Percentiles rank a stretch among this genome's conserved stretches.
Conservation (phyloP, 192 early-diverging fungal species). For the Lobosporangium transversale region DNA sequence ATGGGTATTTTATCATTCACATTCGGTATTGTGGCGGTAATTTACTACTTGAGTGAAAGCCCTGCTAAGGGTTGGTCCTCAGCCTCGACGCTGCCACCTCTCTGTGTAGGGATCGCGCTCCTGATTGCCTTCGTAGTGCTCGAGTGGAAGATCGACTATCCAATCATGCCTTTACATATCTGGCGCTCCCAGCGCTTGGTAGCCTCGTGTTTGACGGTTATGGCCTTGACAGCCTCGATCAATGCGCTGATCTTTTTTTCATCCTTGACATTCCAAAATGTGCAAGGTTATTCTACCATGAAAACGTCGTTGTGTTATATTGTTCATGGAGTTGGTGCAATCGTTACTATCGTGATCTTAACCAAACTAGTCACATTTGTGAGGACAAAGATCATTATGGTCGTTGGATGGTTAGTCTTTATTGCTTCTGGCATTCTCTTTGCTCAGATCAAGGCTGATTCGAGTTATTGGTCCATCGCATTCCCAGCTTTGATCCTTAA, state of each 20-base stretch:
- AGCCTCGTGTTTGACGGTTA: slow-evolving; percentile 26
- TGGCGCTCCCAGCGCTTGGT: slow-evolving; percentile 53
- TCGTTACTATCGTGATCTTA: slow-evolving; percentile 32
- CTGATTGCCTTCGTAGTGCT: slow-evolving; percentile 48
- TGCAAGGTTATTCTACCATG: slow-evolving; percentile 32
- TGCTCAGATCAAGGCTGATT: slow-evolving; percentile 23
- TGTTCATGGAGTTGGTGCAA: slow-evolving; percentile 45
- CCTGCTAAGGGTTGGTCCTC: slow-evolving; percentile 36
- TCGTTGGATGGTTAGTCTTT: slow-evolving; percentile 28
- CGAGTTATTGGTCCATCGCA: slow-evolving; percentile 36
- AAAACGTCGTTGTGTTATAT: slow-evolving; percentile 52
- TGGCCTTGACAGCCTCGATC: slow-evolving; percentile 33
- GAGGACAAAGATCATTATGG: slow-evolving; percentile 45
- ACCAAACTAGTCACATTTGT: slow-evolving; percentile 15
- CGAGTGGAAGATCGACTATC: slow-evolving; percentile 38
- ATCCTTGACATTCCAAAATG: slow-evolving; percentile 56
- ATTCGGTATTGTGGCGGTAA: slow-evolving; percentile 40
- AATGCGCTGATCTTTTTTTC: slow-evolving; percentile 50
- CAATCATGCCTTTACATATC: slow-evolving; percentile 55
- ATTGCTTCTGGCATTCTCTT: slow-evolving; percentile 15
- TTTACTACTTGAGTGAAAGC: slow-evolving; percentile 49
- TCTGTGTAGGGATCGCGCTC: slow-evolving; percentile 46
- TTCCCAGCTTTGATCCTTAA: slow-evolving; percentile 51
- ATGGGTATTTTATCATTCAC: slow-evolving; percentile 24
- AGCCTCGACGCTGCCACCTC: slow-evolving; percentile 35